Base-by-base conservation (phyloP, 495 filamentous ascomycete species). In the Aspergillus sclerotiicarbonarius region DNA sequence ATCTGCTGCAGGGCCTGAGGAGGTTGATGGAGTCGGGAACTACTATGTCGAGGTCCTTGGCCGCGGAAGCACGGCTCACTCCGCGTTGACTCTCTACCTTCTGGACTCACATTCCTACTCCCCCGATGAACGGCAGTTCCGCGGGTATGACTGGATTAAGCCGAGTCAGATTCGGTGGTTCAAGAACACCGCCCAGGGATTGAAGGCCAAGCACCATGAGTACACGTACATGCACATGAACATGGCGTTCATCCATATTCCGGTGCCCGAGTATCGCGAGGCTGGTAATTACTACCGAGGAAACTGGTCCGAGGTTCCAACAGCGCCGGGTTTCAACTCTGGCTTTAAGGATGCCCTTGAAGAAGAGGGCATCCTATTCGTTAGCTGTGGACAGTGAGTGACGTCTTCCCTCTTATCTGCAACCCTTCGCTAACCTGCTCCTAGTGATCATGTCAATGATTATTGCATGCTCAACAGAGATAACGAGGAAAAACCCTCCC, bases 211-310 rank as follows among this genome's bases (percentile, higher is more conserved):
- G 39, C 90, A 94, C 70, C 82, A 80, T 54, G 86, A 90, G 61
- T 98, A 98, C 71, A 86, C 88, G 0, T 89, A 92, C 66, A 88
- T 92, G 57, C 95, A 97, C 66, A 90, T 98, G 82, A 88, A 98
- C 69, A 84, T 98, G 71, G 92, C 95, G 0, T 98, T 98, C 67
- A 95, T 98, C 58, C 94, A 98, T 63, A 98, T 98, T 51, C 94
- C 94, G 2, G 78, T 98, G 13, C 92, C 93, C 0, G 94, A 98
- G 70, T 96, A 96, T 63, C 78, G 80, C 16, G 72, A 71, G 30
- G 62, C 68, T n/a, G 58, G 72, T 10, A 76, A 79, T 12, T 75
- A 80, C 35, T 77, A 70, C 35, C 80, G 87, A 15, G 92, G 90
- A 3, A 65, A 80, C 6, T 90, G 84, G 80, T 82, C 81, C 31